Base-by-base conservation (phyloP, 345 rosid genomes). In the Aurinia saxatilis region DNA sequence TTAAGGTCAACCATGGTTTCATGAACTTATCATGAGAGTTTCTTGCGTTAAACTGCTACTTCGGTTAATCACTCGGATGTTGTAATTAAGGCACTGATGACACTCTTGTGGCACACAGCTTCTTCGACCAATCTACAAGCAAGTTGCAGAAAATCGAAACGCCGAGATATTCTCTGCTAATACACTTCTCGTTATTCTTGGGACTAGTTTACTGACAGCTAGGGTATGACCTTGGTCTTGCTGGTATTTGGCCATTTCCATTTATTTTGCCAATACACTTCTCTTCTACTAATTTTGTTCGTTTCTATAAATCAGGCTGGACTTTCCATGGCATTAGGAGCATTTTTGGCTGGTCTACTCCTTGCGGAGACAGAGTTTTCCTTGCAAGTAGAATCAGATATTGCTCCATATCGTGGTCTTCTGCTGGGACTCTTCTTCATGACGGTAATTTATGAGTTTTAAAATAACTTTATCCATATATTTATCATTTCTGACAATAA, bases 331-430 rank as follows among this genome's bases (percentile, higher is more conserved):
- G 97, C 99, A 27, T 65, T 93, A 63, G 99, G 97, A 68, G 99
- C 99, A 33, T 93, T 93, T 80, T 77, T 93, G 76, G 99, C 99
- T 64, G 99, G 99, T 73, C 79, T 93, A 74, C 95, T 93, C 36
- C 99, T 90, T 74, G 99, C 99, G 64, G 99, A 93, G 80, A 93
- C 99, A 68, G 99, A 93, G 77, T 93, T 90, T 78, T 90, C 99
- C 35, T 86, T 93, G 58, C 99, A 93, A 84, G 99, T 93, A 73
- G 99, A 93, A 79, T 89, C 99, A 12, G 99, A 93, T 79, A 93
- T 93, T 51, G 99, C 99, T 74, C 99, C 99, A 40, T 93, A 90
- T 68, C 96, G 99, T 17, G 99, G 99, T 66, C 97, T 93, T 68
- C 66, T 93, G 45, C 57, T 93, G 82, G 99, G 99, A 67, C 99